phyloP scores from a whole-genome alignment of 2,329 filamentous ascomycete genomes.

The Fusarium denticulatum region DNA sequence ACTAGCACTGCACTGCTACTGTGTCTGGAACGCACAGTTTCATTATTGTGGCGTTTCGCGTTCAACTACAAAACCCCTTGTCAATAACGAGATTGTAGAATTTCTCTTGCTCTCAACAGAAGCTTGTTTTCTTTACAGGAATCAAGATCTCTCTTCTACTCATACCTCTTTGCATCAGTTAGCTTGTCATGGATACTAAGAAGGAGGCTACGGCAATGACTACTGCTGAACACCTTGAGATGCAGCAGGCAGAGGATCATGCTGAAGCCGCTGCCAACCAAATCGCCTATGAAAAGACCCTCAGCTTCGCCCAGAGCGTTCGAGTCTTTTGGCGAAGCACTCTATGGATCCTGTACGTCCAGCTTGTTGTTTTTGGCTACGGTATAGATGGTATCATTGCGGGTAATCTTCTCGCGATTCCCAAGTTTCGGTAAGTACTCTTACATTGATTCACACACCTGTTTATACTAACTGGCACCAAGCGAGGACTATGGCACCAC shows the following conservation, averaged over 20 bases:
- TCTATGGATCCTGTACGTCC: conserved; percentile 10
- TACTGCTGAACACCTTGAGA: conserved; percentile 2
- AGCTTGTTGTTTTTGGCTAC: conserved; percentile 8
- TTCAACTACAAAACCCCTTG: background rate
- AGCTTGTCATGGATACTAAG: background rate
- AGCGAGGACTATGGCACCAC: conserved; percentile 6
- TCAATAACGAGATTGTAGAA: background rate
- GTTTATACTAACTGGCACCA: background rate
- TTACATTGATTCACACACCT: background rate
- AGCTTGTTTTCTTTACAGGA: background rate
- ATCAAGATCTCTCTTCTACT: background rate
- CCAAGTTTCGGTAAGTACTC: conserved; percentile 1
- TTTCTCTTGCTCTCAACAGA: background rate
- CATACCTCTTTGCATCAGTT: background rate
- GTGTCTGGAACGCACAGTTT: background rate
- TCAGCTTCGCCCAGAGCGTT: background rate
- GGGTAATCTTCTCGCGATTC: conserved; percentile 6
- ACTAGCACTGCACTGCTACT: background rate
- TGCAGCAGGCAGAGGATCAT: background rate
- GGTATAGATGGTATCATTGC: conserved; percentile 17
- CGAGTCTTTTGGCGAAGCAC: conserved; percentile 2
- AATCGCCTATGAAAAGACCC: background rate
- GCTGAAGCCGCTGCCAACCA: background rate
- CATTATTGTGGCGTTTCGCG: background rate
- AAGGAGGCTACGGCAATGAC: background rate